Conservation (phyloP, 495 filamentous ascomycete genomes). For the Pyrenula massariospora region DNA sequence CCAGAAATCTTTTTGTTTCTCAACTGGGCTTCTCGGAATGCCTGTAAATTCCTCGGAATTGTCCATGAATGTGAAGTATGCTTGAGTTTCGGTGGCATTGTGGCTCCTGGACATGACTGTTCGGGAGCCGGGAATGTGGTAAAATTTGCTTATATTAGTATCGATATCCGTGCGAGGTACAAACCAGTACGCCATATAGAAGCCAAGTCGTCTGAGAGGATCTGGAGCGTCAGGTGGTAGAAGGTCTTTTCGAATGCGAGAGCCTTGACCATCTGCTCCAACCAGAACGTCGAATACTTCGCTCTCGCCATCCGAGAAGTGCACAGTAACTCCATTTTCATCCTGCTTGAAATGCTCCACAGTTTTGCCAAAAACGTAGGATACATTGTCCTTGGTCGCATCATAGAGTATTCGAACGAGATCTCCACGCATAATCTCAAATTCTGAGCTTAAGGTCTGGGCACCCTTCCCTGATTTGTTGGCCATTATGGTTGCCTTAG, state of each 20-base stretch:
- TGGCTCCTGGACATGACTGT: not conserved
- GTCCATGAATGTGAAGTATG: not conserved
- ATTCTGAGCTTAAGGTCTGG: slow-evolving; percentile 26
- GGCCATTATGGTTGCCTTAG: slow-evolving; percentile 15
- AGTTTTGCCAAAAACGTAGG: slow-evolving; percentile 25
- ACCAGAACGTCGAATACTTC: slow-evolving; percentile 35
- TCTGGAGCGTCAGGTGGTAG: slow-evolving; percentile 13
- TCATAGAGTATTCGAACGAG: slow-evolving; percentile 24
- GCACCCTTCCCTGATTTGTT: slow-evolving; percentile 18
- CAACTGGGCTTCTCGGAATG: not conserved
- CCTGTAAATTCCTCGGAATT: not conserved
- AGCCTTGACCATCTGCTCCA: slow-evolving; percentile 37
- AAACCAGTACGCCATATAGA: slow-evolving; percentile 30
- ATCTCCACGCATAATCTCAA: slow-evolving; percentile 35
- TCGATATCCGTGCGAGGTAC: slow-evolving; percentile 24
- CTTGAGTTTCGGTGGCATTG: not conserved
- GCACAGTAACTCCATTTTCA: slow-evolving; percentile 16
- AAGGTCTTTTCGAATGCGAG: slow-evolving; percentile 22
- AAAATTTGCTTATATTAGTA: slow-evolving; percentile 7
- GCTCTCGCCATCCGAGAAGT: slow-evolving; percentile 22
- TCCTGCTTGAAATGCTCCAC: slow-evolving; percentile 13
- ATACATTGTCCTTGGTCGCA: slow-evolving; percentile 19
- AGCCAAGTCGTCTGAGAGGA: slow-evolving; percentile 12
- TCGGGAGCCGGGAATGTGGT: not conserved
- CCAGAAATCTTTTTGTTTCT: slow-evolving; percentile 18